phyloP scores from a whole-genome alignment of 306 rosid genomes.

The Trichosanthes cucumerina region DNA sequence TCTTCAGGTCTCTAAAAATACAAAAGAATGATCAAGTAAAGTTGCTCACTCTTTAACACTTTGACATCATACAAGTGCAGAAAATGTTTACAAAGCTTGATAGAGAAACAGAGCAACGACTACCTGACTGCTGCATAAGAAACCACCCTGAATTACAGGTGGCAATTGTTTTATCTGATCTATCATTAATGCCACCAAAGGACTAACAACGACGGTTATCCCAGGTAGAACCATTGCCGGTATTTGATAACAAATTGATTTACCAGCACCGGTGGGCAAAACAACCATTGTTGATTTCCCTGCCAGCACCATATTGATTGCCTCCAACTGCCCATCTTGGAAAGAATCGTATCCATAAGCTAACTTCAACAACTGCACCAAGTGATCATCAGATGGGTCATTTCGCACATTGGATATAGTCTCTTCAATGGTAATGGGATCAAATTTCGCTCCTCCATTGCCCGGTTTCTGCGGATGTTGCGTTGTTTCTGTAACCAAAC shows the following conservation, averaged over 20 bases:
- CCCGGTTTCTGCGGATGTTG: conserved; percentile 23
- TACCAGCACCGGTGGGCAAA: conserved; percentile 92
- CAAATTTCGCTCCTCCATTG: conserved; percentile 22
- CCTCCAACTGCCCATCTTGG: conserved; percentile 79
- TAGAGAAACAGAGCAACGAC: conserved; percentile 7
- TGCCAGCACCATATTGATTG: conserved; percentile 57
- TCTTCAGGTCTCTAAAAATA: conserved; percentile 53
- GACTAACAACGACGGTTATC: conserved; percentile 77
- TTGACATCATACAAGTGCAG: not conserved
- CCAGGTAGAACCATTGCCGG: conserved; percentile 76
- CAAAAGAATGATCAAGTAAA: not conserved
- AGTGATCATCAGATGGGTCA: conserved; percentile 57
- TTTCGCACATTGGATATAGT: conserved; percentile 27
- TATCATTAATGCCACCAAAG: conserved; percentile 82
- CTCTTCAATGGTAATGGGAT: conserved; percentile 30
- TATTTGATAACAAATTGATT: conserved; percentile 85
- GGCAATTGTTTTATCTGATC: conserved; percentile 87
- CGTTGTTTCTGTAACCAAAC: conserved; percentile 20
- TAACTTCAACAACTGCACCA: conserved; percentile 46
- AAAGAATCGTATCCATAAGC: conserved; percentile 60
- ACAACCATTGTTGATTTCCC: conserved; percentile 73
- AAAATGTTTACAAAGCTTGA: not conserved
- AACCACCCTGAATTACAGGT: conserved; percentile 58
- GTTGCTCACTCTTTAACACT: not conserved
- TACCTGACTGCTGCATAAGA: conserved; percentile 74